Evolutionary conservation across 2,329 filamentous ascomycete genomes (phyloP).

Genomic region (Thelonectria rubi): DNA sequence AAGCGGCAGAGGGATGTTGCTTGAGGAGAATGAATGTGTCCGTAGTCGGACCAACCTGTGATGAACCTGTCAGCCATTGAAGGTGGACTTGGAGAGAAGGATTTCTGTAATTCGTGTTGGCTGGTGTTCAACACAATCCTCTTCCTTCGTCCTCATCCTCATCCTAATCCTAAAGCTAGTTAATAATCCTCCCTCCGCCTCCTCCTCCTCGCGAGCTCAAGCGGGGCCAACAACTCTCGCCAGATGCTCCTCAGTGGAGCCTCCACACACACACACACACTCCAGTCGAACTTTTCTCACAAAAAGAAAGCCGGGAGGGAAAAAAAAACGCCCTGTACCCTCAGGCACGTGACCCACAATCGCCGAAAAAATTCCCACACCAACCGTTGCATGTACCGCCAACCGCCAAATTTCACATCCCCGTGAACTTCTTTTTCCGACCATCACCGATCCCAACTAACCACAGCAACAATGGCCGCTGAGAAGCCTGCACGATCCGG

Average conservation of each 20-base stretch:
- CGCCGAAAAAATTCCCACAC: conserved; percentile 33
- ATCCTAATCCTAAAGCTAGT: too few species aligned
- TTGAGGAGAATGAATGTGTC: background rate
- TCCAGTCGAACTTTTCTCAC: background rate
- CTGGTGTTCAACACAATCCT: too few species aligned
- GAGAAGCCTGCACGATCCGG: conserved; percentile 66
- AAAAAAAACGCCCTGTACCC: conserved; percentile 35
- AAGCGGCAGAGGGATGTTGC: background rate
- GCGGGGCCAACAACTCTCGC: background rate
- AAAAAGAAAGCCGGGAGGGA: background rate
- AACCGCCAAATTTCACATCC: conserved; percentile 35
- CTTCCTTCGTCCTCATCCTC: too few species aligned
- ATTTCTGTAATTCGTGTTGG: too few species aligned
- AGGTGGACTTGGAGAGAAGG: too few species aligned
- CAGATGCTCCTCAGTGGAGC: conserved; percentile 6
- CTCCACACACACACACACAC: conserved; percentile 8
- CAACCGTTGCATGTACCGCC: conserved; percentile 24
- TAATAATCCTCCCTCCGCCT: too few species aligned
- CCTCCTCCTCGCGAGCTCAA: too few species aligned
- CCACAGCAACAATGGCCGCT: conserved; percentile 64
- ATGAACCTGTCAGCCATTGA: too few species aligned
- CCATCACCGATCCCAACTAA: conserved; percentile 46
- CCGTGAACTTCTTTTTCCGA: conserved; percentile 30
- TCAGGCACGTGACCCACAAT: conserved; percentile 46
- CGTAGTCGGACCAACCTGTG: too few species aligned